Evolutionary conservation across 2,329 filamentous ascomycete genomes (phyloP).

Genomic region (Diaporthe velutina): DNA sequence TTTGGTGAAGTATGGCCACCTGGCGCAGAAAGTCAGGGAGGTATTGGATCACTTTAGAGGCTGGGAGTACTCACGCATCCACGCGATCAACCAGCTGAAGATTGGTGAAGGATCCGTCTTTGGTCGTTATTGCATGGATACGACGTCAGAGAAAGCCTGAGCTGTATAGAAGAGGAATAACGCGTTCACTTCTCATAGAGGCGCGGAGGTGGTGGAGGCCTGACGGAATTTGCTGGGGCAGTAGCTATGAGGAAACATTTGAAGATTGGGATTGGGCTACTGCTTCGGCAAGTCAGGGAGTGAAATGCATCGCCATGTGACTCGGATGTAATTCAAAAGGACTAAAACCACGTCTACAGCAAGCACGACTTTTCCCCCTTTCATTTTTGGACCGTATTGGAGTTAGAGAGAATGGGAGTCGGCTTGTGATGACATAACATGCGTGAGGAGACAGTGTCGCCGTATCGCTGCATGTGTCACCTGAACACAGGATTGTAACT

Average conservation of each 20-base stretch:
- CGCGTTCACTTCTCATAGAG: background rate
- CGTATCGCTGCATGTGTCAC: background rate
- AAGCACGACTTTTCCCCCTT: rapidly evolving
- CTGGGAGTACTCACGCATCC: background rate
- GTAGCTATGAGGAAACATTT: too few species aligned
- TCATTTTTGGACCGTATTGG: background rate
- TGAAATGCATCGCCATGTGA: background rate
- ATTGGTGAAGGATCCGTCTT: background rate
- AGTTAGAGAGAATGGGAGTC: background rate
- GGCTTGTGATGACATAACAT: background rate
- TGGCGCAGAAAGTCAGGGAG: background rate
- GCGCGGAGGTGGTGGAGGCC: background rate
- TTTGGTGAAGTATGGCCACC: constrained; percentile 9
- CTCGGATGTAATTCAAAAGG: background rate
- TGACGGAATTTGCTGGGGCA: background rate
- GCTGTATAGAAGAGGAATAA: background rate
- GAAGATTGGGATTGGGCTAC: background rate
- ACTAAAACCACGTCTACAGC: background rate
- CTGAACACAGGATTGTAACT: background rate
- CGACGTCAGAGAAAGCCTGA: background rate
- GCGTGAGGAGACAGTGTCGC: background rate
- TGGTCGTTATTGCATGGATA: background rate
- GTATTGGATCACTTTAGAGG: background rate
- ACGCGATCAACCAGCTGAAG: background rate
- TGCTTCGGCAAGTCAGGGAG: background rate